Conservation (phyloP, 2,329 filamentous ascomycete genomes). For the Fusarium tupiense region DNA sequence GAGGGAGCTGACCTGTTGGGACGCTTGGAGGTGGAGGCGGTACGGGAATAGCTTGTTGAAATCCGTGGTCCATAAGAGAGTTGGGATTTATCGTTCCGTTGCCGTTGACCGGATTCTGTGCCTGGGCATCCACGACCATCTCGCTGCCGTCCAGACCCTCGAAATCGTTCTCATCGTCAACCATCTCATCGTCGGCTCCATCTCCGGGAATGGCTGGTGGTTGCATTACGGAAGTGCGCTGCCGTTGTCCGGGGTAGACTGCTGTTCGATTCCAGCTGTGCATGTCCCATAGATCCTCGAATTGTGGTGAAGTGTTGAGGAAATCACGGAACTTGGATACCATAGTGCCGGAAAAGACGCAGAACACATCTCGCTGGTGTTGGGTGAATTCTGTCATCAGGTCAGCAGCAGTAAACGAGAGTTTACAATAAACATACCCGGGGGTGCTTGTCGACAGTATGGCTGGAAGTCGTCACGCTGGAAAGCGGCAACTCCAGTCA, state of each 20-base stretch:
- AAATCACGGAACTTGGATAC: conserved; percentile 81
- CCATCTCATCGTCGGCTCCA: conserved; percentile 55
- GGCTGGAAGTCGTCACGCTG: conserved; percentile 82
- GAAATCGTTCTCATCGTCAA: conserved; percentile 57
- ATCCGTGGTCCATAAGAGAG: conserved; percentile 13
- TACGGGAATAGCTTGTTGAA: conserved; percentile 41
- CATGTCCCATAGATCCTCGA: conserved; percentile 55
- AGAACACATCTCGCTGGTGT: conserved; percentile 95
- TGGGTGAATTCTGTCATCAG: conserved; percentile 81
- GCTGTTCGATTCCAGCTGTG: conserved; percentile 26
- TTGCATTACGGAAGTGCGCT: conserved; percentile 14
- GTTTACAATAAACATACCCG: conserved; percentile 59
- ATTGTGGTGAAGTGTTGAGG: conserved; percentile 69
- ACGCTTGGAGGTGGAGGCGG: conserved; percentile 43
- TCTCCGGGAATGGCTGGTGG: conserved; percentile 38
- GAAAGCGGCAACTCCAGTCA: conserved; percentile 94
- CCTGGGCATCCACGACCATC: conserved; percentile 50
- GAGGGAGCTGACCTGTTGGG: conserved; percentile 38
- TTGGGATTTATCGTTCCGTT: conserved; percentile 10
- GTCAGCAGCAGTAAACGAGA: conserved; percentile 38
- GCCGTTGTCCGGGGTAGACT: conserved; percentile 4
- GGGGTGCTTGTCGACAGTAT: conserved; percentile 87
- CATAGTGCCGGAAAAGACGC: conserved; percentile 92
- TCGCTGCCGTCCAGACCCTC: conserved; percentile 53
- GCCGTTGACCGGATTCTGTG: conserved; percentile 39